These are phyloP conservation scores for Penicillium concentricum DNA, from an alignment of 2,329 filamentous ascomycete species.

Conservation along the genomic window DNA sequence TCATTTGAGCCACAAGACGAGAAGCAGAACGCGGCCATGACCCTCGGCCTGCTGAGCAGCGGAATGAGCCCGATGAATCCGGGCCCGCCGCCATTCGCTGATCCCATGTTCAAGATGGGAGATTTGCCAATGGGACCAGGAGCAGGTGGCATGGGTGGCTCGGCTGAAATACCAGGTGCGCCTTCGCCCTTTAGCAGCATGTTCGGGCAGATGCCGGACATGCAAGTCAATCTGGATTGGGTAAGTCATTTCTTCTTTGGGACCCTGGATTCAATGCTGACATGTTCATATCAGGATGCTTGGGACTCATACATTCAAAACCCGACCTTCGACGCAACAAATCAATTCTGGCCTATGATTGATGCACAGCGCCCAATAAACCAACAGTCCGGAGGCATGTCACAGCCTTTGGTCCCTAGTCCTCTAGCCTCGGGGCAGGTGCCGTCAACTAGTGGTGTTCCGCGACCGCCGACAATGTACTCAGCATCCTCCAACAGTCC, in stretches of 20 bases:
- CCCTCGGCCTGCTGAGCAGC: constrained; percentile 65
- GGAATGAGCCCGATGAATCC: constrained; percentile 55
- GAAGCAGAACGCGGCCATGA: constrained; percentile 68
- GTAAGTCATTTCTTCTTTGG: constrained; percentile 44
- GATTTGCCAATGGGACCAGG: constrained; percentile 30
- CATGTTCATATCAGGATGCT: constrained; percentile 52
- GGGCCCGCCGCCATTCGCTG: constrained; percentile 30
- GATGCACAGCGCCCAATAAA: constrained; percentile 32
- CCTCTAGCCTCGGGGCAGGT: constrained; percentile 25
- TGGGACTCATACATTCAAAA: constrained; percentile 70
- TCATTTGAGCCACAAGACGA: constrained; percentile 51
- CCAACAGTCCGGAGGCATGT: constrained; percentile 15
- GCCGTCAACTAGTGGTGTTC: constrained; percentile 15
- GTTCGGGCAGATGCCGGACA: constrained; percentile 57
- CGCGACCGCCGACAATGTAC: constrained; percentile 16
- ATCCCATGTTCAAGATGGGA: constrained; percentile 29
- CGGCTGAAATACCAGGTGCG: constrained; percentile 42
- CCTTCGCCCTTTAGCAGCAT: constrained; percentile 53
- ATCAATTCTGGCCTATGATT: constrained; percentile 39
- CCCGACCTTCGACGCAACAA: constrained; percentile 46
- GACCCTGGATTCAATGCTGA: constrained; percentile 20
- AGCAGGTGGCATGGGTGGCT: constrained; percentile 22
- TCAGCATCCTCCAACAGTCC: constrained; percentile 14
- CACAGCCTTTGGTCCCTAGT: constrained; percentile 19
- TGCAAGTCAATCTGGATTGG: constrained; percentile 61